Base-by-base conservation (phyloP, 192 early-diverging fungal genomes). In the Coemansia sp. region DNA sequence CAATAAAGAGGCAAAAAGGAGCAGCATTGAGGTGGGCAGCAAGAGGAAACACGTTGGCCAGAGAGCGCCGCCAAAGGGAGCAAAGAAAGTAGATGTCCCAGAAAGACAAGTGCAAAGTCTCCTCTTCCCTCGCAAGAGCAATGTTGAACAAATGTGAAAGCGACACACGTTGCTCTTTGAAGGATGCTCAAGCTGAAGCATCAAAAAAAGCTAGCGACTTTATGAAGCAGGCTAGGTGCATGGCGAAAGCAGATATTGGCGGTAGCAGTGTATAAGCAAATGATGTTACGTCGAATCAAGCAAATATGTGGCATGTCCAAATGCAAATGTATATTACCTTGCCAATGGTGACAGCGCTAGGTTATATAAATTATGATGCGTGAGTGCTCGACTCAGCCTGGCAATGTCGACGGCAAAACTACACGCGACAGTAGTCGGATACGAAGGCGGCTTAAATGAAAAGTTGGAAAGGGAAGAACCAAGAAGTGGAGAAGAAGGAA, bases 191-290 rank as follows among this genome's bases (percentile, higher is more conserved):
- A 15, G 25, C 25, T 10, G 27, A 55, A 14, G 23, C 25, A 10
- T 2, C 51, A 27, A 29, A 25, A 12, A 12, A 51, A 29, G 51
- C 51, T 4, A 27, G 23, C 27, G 27, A 11, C 27, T 25, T 29
- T 29, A 29, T 5, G 14, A 55, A 21, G 46, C 46, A 50, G 51
- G 51, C 51, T 15, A 29, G 9, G 51, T 29, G 27, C 51, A 55
- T 55, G 51, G 51, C 10, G 21, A 55, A 55, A 55, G 51, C 51
- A 55, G 25, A 55, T 55, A 29, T 55, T 15, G 51, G 51, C 51
- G 14, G 25, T 29, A 19, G n/a, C 7, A 21, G 46, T 19, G 46
- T 48, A 48, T 29, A 50, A 7, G 51, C 51, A 29, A 55, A 25
- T 55, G 25, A 55, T 15, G 27, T 25, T 55, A 25, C 51, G 51